phyloP scores from a whole-genome alignment of 768 basidiomycete genomes.

The Hortiboletus campestris region DNA sequence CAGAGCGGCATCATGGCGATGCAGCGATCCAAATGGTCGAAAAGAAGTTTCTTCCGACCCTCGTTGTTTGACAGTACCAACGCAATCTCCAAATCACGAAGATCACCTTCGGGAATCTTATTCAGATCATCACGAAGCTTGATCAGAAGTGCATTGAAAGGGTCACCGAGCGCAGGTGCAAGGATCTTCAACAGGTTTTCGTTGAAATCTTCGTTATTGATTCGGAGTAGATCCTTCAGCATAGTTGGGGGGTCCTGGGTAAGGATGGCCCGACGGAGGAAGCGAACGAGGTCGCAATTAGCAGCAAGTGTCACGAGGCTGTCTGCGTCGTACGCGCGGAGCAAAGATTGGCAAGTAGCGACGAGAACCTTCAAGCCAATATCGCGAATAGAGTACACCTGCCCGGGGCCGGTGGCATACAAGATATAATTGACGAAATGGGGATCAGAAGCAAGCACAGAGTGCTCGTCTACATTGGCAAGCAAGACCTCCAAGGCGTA shows the following conservation, averaged over 20 bases:
- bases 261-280: slow-evolving; percentile 1
- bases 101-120: slow-evolving; percentile 3
- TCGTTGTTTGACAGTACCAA: not conserved
- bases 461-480: not conserved
- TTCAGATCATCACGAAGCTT: not conserved
- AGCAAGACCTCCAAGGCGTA: slow-evolving; percentile 5
- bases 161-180: slow-evolving; percentile 1
- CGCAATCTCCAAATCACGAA: slow-evolving; percentile 5
- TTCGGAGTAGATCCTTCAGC: not conserved
- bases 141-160: not conserved
- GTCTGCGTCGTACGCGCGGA: not conserved
- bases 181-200: not conserved
- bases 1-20: not conserved
- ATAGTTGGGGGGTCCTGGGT: slow-evolving; percentile 2
- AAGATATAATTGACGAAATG: slow-evolving; percentile 7
- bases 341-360: not conserved
- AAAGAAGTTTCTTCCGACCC: not conserved
- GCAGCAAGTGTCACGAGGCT: not conserved
- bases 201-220: not conserved
- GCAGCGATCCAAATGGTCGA: not conserved
- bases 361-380: not conserved
- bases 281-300: not conserved
- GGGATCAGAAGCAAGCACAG: not conserved
- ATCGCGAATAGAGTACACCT: not conserved
- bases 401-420: not conserved